Evolutionary conservation across 495 filamentous ascomycete genomes (phyloP).

Genomic region (Penicillium bovifimosum): DNA sequence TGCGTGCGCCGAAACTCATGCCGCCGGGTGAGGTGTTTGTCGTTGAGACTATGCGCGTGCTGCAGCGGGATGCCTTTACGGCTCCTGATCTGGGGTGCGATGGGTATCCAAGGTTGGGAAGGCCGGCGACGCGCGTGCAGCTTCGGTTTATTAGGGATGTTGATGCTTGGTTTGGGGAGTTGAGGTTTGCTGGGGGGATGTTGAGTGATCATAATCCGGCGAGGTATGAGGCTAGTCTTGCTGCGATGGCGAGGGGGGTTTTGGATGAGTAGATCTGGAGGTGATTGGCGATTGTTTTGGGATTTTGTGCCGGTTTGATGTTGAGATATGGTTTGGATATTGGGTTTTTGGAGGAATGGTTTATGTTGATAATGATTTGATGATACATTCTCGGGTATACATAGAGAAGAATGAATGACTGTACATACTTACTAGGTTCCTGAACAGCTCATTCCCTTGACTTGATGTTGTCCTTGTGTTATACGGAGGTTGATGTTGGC

Average conservation of each 20-base stretch:
- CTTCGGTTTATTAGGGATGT: conserved; percentile 61
- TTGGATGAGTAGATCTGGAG: conserved; percentile 33
- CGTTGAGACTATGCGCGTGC: conserved; percentile 56
- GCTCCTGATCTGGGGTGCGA: conserved; percentile 23
- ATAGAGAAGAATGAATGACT: not conserved
- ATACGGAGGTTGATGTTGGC: not conserved
- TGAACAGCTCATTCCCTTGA: too few species aligned
- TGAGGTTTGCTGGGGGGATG: conserved; percentile 67
- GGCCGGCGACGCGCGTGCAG: conserved; percentile 60
- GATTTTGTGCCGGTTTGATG: not conserved
- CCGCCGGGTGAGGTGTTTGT: conserved; percentile 75
- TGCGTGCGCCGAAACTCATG: conserved; percentile 64
- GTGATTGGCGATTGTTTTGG: not conserved
- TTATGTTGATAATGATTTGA: not conserved
- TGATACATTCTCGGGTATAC: not conserved
- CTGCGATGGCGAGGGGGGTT: conserved; percentile 49
- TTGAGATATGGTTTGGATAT: not conserved
- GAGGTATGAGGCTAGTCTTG: conserved; percentile 60
- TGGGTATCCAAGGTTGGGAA: conserved; percentile 44
- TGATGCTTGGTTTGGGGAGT: conserved; percentile 61
- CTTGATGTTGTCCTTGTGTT: not conserved
- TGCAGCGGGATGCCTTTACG: conserved; percentile 54
- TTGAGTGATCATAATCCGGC: conserved; percentile 73
- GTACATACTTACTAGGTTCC: not conserved
- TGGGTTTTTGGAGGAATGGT: not conserved